phyloP scores from a whole-genome alignment of 768 basidiomycete genomes.

The Xanthoconium purpureum region DNA sequence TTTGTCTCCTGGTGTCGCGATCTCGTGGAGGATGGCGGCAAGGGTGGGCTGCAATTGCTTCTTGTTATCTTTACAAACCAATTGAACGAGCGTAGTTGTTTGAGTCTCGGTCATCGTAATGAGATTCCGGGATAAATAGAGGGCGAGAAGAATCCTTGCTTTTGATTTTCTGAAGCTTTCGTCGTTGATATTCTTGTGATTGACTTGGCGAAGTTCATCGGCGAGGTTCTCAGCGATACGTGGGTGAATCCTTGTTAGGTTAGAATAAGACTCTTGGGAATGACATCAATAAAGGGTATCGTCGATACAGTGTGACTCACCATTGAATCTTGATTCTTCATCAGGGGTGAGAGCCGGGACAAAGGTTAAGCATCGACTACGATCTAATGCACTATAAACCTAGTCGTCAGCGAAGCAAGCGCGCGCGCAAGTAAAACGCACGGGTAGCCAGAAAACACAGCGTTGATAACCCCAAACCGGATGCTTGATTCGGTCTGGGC shows the following conservation, averaged over 20 bases:
- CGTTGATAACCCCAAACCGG: slow-evolving; percentile 24
- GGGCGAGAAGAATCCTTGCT: slow-evolving; percentile 20
- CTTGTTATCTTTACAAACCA: slow-evolving; percentile 14
- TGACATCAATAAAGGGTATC: background rate
- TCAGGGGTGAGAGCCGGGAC: slow-evolving; percentile 11
- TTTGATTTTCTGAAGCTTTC: slow-evolving; percentile 23
- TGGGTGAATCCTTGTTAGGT: slow-evolving; percentile 14
- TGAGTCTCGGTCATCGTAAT: slow-evolving; percentile 15
- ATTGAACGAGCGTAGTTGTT: slow-evolving; percentile 7
- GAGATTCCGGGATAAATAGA: slow-evolving; percentile 16
- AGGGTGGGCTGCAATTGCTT: slow-evolving; percentile 10
- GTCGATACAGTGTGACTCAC: background rate
- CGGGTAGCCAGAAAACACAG: slow-evolving; percentile 27
- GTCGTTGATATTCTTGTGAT: slow-evolving; percentile 14
- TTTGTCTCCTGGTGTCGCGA: background rate
- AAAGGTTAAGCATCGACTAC: slow-evolving; percentile 12
- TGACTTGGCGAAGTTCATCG: slow-evolving; percentile 18
- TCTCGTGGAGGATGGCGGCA: slow-evolving; percentile 17
- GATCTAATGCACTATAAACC: slow-evolving; percentile 17
- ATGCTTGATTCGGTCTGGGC: slow-evolving; percentile 17
- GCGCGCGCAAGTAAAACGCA: slow-evolving; percentile 1
- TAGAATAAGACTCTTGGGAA: slow-evolving; percentile 16
- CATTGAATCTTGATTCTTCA: slow-evolving; percentile 13
- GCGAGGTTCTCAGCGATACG: slow-evolving; percentile 16
- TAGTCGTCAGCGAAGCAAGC: background rate